A percentile compares a stretch with the other conserved stretches of the same genome.
Evolutionary conservation across 129 eudicot genomes (phyloP).

Genomic region (Chrysanthemum makinoi): DNA sequence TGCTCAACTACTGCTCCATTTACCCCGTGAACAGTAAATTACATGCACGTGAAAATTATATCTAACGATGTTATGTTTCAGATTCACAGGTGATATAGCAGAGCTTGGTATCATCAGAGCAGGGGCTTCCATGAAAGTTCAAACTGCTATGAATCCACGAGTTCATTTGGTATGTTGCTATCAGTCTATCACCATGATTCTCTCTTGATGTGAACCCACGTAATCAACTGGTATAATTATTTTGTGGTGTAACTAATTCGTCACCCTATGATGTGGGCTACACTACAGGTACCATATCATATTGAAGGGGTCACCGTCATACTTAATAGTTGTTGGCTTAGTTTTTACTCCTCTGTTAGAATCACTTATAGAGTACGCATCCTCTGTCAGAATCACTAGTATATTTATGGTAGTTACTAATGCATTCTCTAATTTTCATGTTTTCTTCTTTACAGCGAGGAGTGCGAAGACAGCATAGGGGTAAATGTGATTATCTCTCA

Average conservation of each 20-base stretch:
- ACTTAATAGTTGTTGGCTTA: slow-evolving; percentile 87
- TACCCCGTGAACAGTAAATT: not conserved
- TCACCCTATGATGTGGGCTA: slow-evolving; percentile 15
- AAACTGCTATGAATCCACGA: slow-evolving; percentile 65
- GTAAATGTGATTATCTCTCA: slow-evolving; percentile 35
- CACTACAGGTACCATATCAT: slow-evolving; percentile 80
- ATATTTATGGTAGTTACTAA: not conserved
- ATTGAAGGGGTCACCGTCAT: slow-evolving; percentile 93
- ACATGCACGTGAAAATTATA: slow-evolving; percentile 2
- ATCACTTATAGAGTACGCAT: slow-evolving; percentile 85
- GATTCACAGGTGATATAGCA: slow-evolving; percentile 85
- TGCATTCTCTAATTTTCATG: slow-evolving; percentile 9
- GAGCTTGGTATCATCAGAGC: slow-evolving; percentile 87
- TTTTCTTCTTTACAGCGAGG: slow-evolving; percentile 57
- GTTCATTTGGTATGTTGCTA: slow-evolving; percentile 70
- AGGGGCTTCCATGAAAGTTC: slow-evolving; percentile 72
- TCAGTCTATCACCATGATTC: slow-evolving; percentile 14
- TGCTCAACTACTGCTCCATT: slow-evolving; percentile 4
- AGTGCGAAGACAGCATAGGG: slow-evolving; percentile 88
- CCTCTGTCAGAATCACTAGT: not conserved
- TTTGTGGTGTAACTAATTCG: slow-evolving; percentile 5
- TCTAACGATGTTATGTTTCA: slow-evolving; percentile 32
- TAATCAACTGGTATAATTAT: slow-evolving; percentile 14
- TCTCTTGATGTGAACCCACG: not conserved
- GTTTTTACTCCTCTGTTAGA: slow-evolving; percentile 94